phyloP scores from a whole-genome alignment of 495 filamentous ascomycete genomes.

The Corynascus novoguineensis region DNA sequence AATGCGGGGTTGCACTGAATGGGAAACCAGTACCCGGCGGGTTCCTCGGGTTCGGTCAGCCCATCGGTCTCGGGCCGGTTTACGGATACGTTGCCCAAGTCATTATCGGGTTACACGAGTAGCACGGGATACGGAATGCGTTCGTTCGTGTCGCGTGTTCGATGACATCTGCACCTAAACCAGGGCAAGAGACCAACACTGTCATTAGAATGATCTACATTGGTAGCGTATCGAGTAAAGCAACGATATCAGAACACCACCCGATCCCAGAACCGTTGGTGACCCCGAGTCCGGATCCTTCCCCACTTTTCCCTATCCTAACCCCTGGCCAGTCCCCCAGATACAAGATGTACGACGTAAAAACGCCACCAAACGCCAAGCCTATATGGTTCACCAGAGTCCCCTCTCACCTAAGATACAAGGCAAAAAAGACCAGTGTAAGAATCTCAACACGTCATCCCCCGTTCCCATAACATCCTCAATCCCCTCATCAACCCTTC shows the following conservation, averaged over 20 bases:
- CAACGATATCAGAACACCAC: background rate
- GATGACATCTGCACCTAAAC: too few species aligned
- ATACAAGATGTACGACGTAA: background rate
- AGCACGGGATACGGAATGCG: too few species aligned
- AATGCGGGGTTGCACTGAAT: conserved; percentile 15
- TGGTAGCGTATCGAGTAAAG: too few species aligned
- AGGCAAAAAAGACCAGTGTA: too few species aligned
- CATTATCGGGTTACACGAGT: background rate
- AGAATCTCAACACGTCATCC: too few species aligned
- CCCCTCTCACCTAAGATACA: background rate
- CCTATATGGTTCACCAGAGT: background rate
- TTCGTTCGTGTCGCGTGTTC: too few species aligned
- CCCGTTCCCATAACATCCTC: background rate
- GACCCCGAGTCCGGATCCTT: background rate
- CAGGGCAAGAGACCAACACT: background rate
- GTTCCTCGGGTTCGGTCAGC: conserved; percentile 1
- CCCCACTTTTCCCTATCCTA: background rate
- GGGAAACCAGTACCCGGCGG: conserved; percentile 13
- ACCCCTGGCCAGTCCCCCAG: background rate
- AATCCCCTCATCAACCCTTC: background rate
- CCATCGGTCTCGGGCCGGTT: conserved; percentile 10
- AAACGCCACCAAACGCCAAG: background rate
- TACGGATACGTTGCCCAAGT: too few species aligned
- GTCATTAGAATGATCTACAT: background rate
- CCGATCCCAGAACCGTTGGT: background rate